phyloP scores from a whole-genome alignment of 345 rosid genomes.

The Barbarea vulgaris region DNA sequence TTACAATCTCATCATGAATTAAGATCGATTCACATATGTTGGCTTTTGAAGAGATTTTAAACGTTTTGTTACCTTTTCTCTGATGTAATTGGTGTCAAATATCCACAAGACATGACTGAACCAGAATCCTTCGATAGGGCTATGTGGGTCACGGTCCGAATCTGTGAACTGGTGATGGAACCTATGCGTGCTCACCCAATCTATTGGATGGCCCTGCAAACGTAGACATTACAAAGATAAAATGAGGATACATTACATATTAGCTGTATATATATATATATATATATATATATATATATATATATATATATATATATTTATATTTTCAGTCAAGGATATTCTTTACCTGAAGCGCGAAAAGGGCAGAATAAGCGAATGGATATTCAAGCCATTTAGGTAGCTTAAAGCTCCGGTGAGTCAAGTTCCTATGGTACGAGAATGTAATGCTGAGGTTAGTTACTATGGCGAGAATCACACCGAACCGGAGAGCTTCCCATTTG shows the following conservation, averaged over 20 bases:
- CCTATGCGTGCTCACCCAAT: slow-evolving; percentile 46
- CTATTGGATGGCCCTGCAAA: slow-evolving; percentile 41
- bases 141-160: slow-evolving; percentile 43
- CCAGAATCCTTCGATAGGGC: slow-evolving; percentile 44
- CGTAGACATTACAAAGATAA: neutral
- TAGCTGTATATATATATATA: too few species aligned
- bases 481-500: slow-evolving; percentile 37
- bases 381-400: slow-evolving; percentile 48
- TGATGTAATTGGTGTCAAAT: slow-evolving; percentile 30
- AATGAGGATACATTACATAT: neutral
- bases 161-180: slow-evolving; percentile 44
- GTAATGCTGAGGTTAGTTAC: slow-evolving; percentile 39
- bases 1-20: neutral
- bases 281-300: too few species aligned
- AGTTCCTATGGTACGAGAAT: slow-evolving; percentile 44
- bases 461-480: slow-evolving; percentile 19
- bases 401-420: slow-evolving; percentile 41
- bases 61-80: slow-evolving; percentile 28
- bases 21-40: neutral
- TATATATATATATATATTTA: too few species aligned
- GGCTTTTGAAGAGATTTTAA: neutral
- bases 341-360: slow-evolving; percentile 43
- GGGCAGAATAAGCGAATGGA: slow-evolving; percentile 38
- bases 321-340: neutral
- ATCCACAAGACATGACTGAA: slow-evolving; percentile 44